phyloP scores from a whole-genome alignment of 2,329 filamentous ascomycete species.

The Nigrospora osmanthi region DNA sequence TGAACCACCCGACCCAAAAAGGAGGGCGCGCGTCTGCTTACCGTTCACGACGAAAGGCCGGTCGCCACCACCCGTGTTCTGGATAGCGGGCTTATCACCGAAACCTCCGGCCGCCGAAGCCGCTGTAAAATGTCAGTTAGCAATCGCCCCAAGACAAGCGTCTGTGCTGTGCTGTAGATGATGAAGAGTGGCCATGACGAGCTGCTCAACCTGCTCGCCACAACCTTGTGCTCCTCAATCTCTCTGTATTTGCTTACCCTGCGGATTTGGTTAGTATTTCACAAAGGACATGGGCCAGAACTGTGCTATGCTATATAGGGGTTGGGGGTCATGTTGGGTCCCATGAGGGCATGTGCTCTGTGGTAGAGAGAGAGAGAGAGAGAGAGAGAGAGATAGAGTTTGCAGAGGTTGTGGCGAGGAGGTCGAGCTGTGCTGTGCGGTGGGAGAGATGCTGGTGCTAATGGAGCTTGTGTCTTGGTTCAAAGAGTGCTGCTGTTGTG shows the following conservation, averaged over 20 bases:
- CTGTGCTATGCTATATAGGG: no score
- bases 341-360: no score
- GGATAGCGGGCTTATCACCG: conserved; percentile 37
- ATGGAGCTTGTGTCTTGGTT: no score
- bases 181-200: background rate
- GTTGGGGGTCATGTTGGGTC: no score
- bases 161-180: background rate
- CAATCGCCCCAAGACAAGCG: background rate
- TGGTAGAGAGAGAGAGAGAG: no score
- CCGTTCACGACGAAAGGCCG: conserved; percentile 51
- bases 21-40: conserved; percentile 31
- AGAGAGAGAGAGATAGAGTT: no score
- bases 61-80: conserved; percentile 34
- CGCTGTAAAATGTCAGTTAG: conserved; percentile 1
- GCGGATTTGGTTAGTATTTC: no score
- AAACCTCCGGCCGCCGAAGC: conserved; percentile 40
- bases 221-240: background rate
- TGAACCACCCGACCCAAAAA: conserved; percentile 35
- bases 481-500: no score
- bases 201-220: background rate
- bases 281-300: no score
- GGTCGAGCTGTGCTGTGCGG: no score
- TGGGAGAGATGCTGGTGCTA: no score
- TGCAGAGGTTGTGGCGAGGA: no score
- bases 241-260: background rate